These are phyloP conservation scores for Ambrosia artemisiifolia DNA, from an alignment of 129 eudicot species.

Conservation along the genomic window DNA sequence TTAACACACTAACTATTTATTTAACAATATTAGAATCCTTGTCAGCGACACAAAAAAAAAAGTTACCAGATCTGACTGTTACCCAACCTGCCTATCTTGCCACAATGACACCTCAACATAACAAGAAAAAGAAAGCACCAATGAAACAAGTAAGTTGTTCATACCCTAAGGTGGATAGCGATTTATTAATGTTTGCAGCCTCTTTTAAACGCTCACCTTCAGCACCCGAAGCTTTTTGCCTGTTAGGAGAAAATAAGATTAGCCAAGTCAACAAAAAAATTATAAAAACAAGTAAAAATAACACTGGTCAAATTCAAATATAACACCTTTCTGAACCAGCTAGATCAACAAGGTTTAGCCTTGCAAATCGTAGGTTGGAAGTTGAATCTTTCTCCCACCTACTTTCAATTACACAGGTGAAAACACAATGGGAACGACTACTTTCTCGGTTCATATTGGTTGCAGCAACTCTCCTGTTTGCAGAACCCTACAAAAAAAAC, in stretches of 20 bases:
- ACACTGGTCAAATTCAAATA: background rate
- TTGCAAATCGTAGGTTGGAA: constrained; percentile 73
- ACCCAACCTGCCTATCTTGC: background rate
- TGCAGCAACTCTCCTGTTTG: constrained; percentile 91
- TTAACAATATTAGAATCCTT: background rate
- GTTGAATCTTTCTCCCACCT: constrained; percentile 87
- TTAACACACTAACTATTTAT: background rate
- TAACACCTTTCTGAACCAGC: constrained; percentile 98
- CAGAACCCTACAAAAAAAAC: constrained; percentile 59
- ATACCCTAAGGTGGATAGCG: constrained; percentile 88
- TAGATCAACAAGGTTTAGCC: constrained; percentile 93
- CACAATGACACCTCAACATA: background rate
- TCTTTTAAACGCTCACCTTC: constrained; percentile 96
- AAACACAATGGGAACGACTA: constrained; percentile 97
- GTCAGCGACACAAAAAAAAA: background rate
- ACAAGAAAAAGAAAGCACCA: background rate
- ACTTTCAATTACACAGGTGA: constrained; percentile 92
- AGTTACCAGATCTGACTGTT: background rate
- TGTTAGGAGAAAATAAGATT: constrained; percentile 24
- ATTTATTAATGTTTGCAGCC: constrained; percentile 94
- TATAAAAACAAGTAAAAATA: background rate
- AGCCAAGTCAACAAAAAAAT: background rate
- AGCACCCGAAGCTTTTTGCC: constrained; percentile 98
- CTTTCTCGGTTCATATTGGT: constrained; percentile 98
- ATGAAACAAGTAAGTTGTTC: constrained; percentile 7